Evolutionary conservation across 352 stramenopile species (phyloP), one percentile per base, ranked within the genome.

Genomic region (Phytophthora sp.): DNA sequence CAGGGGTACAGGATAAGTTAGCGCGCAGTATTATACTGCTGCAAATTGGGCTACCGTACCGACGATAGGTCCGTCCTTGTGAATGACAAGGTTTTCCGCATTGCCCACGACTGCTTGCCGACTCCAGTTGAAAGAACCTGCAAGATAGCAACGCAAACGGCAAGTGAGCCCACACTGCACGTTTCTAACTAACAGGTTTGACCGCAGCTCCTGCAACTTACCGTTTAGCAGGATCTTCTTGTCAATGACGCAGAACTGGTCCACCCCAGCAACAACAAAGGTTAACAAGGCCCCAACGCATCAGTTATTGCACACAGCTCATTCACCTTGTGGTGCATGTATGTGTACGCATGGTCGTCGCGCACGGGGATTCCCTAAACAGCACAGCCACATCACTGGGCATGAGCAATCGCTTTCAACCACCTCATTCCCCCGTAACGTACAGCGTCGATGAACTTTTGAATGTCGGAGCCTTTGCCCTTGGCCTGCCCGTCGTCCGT

Each of bases 41-140:
- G 17, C 13, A n/a, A 23, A 49, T 23, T 20, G 27, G 17, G 51
- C 12, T 1, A 28, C 64, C 63, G 23, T 67, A 87, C 77, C 42
- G 48, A 91, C 62, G 68, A 88, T 83, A n/a, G 59, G 73, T 23
- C 82, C 79, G 21, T 67, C 64, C 41, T 68, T 62, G 32, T 78
- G 68, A 38, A 91, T 74, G 7, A 88, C 79, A 48, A 87, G 68
- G 74, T 89, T 91, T 45, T 91, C 82, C 3, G 54, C 62, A 63
- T 91, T 91, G 32, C 79, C 79, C 7, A 87, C 35, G 11, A 91
- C 74, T 12, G 79, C 79, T 51, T 91, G 82, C 20, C 76, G 79
- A 64, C 82, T 91, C 82, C 79, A 91, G 60, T 89, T 91, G 76
- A 91, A 91, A 7, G 82, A 89, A 10, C 77, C 77, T 84, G 26